These are phyloP conservation scores for Guyanaporus albipodus DNA, from an alignment of 768 basidiomycete genomes.

Conservation along the genomic window DNA sequence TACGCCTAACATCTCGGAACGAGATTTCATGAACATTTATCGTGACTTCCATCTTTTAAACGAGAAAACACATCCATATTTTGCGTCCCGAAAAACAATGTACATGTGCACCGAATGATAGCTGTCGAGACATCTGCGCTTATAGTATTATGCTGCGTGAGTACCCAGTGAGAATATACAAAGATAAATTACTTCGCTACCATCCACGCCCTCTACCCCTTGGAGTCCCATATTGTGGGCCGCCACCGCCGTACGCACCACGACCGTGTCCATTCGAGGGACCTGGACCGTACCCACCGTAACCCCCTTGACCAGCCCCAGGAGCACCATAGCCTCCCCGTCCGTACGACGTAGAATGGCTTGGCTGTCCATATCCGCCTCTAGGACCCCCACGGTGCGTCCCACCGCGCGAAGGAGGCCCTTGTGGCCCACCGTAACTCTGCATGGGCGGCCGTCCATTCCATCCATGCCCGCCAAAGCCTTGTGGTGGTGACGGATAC, in stretches of 20 bases:
- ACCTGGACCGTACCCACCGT: conserved; percentile 34
- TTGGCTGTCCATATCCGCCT: conserved; percentile 24
- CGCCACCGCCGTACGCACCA: conserved; percentile 40
- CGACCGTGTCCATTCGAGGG: conserved; percentile 28
- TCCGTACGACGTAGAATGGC: conserved; percentile 21
- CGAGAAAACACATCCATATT: neutral
- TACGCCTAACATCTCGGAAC: conserved; percentile 16
- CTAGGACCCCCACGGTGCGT: conserved; percentile 25
- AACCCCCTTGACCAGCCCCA: conserved; percentile 22
- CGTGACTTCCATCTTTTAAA: neutral
- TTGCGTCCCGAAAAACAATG: conserved; percentile 6
- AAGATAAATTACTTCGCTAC: conserved; percentile 31
- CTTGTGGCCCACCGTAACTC: conserved; percentile 32
- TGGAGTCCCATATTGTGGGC: conserved; percentile 24
- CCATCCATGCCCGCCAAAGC: conserved; percentile 32
- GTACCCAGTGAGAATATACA: conserved; percentile 17
- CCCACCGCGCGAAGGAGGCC: conserved; percentile 24
- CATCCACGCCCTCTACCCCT: conserved; percentile 51
- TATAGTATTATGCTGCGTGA: neutral
- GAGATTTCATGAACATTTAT: neutral
- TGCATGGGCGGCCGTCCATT: conserved; percentile 29
- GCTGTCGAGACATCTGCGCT: conserved; percentile 2
- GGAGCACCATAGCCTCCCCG: conserved; percentile 27
- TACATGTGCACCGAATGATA: conserved; percentile 14
- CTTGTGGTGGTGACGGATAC: conserved; percentile 18